These are phyloP conservation scores for Tetrapyrgos nigripes DNA, from an alignment of 1,284 basidiomycete genomes.

Conservation along the genomic window DNA sequence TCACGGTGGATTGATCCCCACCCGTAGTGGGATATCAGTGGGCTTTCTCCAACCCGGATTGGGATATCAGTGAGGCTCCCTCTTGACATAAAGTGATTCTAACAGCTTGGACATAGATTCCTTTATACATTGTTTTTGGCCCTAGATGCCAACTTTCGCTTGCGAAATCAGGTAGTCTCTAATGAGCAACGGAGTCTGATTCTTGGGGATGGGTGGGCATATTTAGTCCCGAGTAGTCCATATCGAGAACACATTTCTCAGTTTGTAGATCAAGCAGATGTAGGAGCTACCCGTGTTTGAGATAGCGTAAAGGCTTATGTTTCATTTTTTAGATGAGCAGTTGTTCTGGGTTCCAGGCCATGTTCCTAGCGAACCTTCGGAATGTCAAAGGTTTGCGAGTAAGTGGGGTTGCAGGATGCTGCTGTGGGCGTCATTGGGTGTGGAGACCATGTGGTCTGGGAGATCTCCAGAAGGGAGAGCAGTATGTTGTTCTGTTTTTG, in stretches of 20 bases:
- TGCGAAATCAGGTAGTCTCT: neutral
- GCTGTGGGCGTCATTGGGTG: slow-evolving; percentile 12
- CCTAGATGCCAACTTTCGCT: no score
- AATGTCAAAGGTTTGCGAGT: slow-evolving; percentile 10
- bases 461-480: slow-evolving; percentile 10
- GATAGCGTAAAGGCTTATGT: no score
- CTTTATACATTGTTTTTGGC: no score
- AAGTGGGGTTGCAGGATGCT: slow-evolving; percentile 12
- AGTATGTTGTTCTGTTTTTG: slow-evolving; percentile 3
- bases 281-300: no score
- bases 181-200: slow-evolving; percentile 10
- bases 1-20: no score
- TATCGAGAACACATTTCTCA: slow-evolving; percentile 5
- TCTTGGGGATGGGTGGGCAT: slow-evolving; percentile 16
- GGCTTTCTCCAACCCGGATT: no score
- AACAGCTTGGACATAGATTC: no score
- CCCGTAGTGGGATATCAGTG: no score
- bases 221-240: slow-evolving; percentile 11
- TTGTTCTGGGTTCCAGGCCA: neutral
- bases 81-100: no score
- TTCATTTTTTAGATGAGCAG: slow-evolving; percentile 1
- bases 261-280: no score
- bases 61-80: no score
- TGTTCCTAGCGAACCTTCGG: neutral
- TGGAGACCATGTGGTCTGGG: neutral